Base-by-base conservation (phyloP, 495 filamentous ascomycete species). In the Penicillium pulvis region DNA sequence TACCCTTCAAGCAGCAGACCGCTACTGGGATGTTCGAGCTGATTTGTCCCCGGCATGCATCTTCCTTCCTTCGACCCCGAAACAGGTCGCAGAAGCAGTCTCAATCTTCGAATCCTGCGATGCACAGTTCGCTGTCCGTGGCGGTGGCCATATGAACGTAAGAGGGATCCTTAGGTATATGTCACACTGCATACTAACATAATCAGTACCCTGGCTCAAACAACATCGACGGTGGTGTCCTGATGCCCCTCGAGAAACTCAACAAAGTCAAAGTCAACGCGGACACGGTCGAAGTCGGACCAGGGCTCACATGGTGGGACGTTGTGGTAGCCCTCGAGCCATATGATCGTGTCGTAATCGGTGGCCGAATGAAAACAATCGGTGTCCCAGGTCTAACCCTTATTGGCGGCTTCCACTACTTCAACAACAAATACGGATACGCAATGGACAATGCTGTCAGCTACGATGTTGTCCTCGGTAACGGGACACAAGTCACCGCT, bases 271-370 rank as follows among this genome's bases (percentile, higher is more conserved):
- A 54, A 4, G 64, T 72, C 6, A 47, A 68, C 11, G 49, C n/a
- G 1, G 59, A 59, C 14, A 63, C 60, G 0, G 52, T 72, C 16
- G 59, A 63, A 2, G 70, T 81, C n/a, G 73, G 75, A 7, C 64
- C 75, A 19, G 77, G 77, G 9, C 63, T 73, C 16, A 71, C 55
- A 35, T 79, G 77, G 77, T 68, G 69, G 46, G 63, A 79, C 43
- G 75, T 81, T 1, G 77, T 69, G 50, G 52, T 57, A 9, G 65
- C 65, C 0, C 61, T 81, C 5, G 76, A 77, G 20, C 56, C 66
- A 7, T 56, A 67, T 42, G 66, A 69, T 19, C 66, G 74, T 10
- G 65, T 69, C 30, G 64, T 68, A 35, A 69, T 73, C 24, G 75
- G 75, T 11, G 75, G 71, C 23, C 64, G 71, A 14, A 62, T 70